Conservation (phyloP, 805 yeast species). For the Candida hispaniensis region DNA sequence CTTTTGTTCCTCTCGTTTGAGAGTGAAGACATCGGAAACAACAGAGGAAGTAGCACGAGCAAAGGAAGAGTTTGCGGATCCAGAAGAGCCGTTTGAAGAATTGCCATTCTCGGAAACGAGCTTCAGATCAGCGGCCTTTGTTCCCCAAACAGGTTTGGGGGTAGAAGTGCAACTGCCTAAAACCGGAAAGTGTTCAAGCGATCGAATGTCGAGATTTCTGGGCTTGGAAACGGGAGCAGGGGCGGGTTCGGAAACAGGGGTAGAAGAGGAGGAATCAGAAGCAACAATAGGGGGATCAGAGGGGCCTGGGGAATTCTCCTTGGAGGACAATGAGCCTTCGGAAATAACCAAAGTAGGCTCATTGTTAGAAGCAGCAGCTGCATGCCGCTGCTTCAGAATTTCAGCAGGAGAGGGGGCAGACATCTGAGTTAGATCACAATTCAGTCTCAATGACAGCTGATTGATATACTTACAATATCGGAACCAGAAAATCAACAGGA, state of each 20-base stretch:
- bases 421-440: slow-evolving; percentile 8
- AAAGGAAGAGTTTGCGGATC: slow-evolving; percentile 17
- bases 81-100: slow-evolving; percentile 16
- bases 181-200: slow-evolving; percentile 19
- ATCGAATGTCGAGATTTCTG: slow-evolving; percentile 15
- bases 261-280: slow-evolving; percentile 1
- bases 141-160: slow-evolving; percentile 19
- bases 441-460: neutral
- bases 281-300: slow-evolving; percentile 6
- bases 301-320: slow-evolving; percentile 13
- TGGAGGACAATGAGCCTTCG: slow-evolving; percentile 15
- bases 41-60: slow-evolving; percentile 39
- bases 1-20: slow-evolving; percentile 59
- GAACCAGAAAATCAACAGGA: neutral
- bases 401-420: slow-evolving; percentile 16
- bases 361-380: slow-evolving; percentile 9
- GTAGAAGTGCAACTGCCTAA: slow-evolving; percentile 17
- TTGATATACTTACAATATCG: neutral
- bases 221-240: slow-evolving; percentile 16
- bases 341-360: slow-evolving; percentile 14
- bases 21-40: slow-evolving; percentile 69
- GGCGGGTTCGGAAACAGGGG: slow-evolving; percentile 4
- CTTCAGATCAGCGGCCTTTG: too few relatives aligned
- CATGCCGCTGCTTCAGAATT: slow-evolving; percentile 16
- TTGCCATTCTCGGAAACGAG: too few relatives aligned